Conservation (phyloP, 805 yeast species). For the Sugiyamaella smithiae region DNA sequence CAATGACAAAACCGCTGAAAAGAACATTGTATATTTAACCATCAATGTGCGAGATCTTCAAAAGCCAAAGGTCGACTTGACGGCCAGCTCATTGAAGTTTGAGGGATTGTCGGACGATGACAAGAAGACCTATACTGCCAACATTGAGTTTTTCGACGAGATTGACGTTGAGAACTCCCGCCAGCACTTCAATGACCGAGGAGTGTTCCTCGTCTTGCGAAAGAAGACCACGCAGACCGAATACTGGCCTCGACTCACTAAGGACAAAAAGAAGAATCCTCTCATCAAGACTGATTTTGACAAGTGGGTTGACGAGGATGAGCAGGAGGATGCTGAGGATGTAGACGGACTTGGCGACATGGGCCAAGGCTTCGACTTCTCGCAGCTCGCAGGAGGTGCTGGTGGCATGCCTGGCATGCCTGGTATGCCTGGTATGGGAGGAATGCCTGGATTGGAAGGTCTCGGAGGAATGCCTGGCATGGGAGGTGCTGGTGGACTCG, state of each 20-base stretch:
- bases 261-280: conserved; percentile 75
- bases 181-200: conserved; percentile 59
- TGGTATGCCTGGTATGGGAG: conserved; percentile 25
- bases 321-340: conserved; percentile 70
- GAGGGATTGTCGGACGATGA: conserved; percentile 48
- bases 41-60: conserved; percentile 69
- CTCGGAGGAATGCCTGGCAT: conserved; percentile 19
- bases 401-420: conserved; percentile 31
- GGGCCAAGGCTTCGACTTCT: conserved; percentile 38
- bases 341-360: conserved; percentile 38
- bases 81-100: conserved; percentile 53
- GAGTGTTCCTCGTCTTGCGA: conserved; percentile 60
- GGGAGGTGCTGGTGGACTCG: conserved; percentile 21
- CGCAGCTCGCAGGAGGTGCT: conserved; percentile 35
- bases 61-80: conserved; percentile 59
- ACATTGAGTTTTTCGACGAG: conserved; percentile 72
- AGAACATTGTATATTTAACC: conserved; percentile 74
- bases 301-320: conserved; percentile 98
- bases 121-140: conserved; percentile 51
- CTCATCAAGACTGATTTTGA: conserved; percentile 92
- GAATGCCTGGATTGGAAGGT: conserved; percentile 23
- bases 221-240: conserved; percentile 68
- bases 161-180: conserved; percentile 65
- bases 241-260: conserved; percentile 94
- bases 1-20: conserved; percentile 61